A percentile compares a stretch with the other conserved stretches of the same genome.
These are phyloP conservation scores for Ajuga chamaepitys DNA, from an alignment of 257 asterid genomes.

Conservation along the genomic window DNA sequence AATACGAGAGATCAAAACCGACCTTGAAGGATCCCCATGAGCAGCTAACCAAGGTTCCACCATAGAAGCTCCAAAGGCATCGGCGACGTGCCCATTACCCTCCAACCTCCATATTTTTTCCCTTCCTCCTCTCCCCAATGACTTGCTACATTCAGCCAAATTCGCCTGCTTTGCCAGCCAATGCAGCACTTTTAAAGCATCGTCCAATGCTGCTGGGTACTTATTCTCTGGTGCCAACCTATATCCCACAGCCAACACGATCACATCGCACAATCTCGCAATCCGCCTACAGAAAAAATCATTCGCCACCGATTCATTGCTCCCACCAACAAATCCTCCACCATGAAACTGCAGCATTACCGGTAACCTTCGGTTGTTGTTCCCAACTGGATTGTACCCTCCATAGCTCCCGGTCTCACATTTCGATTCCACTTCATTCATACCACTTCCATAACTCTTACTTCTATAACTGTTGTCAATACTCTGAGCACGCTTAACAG, in stretches of 20 bases:
- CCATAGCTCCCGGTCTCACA: conserved; percentile 46
- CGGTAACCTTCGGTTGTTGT: conserved; percentile 44
- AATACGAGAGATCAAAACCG: conserved; percentile 13
- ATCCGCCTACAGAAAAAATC: conserved; percentile 79
- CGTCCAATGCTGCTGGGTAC: conserved; percentile 86
- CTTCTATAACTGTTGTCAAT: conserved; percentile 30
- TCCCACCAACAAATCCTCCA: conserved; percentile 88
- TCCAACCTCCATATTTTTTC: conserved; percentile 53
- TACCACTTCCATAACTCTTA: conserved; percentile 45
- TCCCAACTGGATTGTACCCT: conserved; percentile 64
- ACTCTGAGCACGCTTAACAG: conserved; percentile 19
- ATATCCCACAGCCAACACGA: conserved; percentile 85
- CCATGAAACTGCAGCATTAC: conserved; percentile 89
- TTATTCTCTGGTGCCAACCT: conserved; percentile 85
- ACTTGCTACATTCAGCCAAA: conserved; percentile 78
- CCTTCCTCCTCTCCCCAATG: conserved; percentile 45
- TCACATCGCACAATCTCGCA: conserved; percentile 76
- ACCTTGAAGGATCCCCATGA: conserved; percentile 90
- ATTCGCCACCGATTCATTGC: conserved; percentile 73
- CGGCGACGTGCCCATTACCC: conserved; percentile 49
- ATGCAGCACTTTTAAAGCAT: conserved; percentile 79
- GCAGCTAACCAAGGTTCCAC: conserved; percentile 94
- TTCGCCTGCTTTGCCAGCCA: conserved; percentile 92
- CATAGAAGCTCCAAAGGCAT: conserved; percentile 80
- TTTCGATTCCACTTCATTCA: conserved; percentile 38